Evolutionary conservation across 2,329 filamentous ascomycete species (phyloP).

Genomic region (Pyricularia pennisetigena): DNA sequence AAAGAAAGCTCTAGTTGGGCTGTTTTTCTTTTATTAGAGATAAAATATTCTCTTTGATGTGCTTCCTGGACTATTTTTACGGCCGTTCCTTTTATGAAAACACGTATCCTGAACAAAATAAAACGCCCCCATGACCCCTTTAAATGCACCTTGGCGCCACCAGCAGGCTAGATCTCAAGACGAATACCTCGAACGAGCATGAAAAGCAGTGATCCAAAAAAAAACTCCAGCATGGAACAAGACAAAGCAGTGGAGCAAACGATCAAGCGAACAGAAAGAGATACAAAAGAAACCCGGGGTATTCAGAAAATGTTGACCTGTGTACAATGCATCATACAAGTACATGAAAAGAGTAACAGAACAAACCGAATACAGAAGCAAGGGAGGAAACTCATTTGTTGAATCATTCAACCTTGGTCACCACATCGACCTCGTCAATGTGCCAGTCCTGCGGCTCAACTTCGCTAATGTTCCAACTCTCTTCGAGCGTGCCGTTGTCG

Average conservation of each 20-base stretch:
- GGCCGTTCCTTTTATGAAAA: neutral
- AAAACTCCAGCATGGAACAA: neutral
- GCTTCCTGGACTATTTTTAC: neutral
- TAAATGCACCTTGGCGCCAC: neutral
- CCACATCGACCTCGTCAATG: neutral
- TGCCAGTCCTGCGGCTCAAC: neutral
- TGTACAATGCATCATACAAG: neutral
- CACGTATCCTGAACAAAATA: neutral
- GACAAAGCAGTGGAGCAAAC: neutral
- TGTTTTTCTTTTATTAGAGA: neutral
- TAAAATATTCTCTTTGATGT: neutral
- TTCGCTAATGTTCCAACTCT: neutral
- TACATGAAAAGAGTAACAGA: neutral
- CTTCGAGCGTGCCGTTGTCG: neutral
- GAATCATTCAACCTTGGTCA: neutral
- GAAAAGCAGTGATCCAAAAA: neutral
- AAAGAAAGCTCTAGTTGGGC: neutral
- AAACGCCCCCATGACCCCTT: neutral
- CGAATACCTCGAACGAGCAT: neutral
- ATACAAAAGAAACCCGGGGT: neutral
- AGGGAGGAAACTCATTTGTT: neutral
- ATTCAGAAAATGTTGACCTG: neutral
- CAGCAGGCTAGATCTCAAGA: neutral
- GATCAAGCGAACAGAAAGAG: neutral
- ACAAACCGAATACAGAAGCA: neutral